Evolutionary conservation across 2,329 filamentous ascomycete genomes (phyloP).

Genomic region (Fusarium aywerte): DNA sequence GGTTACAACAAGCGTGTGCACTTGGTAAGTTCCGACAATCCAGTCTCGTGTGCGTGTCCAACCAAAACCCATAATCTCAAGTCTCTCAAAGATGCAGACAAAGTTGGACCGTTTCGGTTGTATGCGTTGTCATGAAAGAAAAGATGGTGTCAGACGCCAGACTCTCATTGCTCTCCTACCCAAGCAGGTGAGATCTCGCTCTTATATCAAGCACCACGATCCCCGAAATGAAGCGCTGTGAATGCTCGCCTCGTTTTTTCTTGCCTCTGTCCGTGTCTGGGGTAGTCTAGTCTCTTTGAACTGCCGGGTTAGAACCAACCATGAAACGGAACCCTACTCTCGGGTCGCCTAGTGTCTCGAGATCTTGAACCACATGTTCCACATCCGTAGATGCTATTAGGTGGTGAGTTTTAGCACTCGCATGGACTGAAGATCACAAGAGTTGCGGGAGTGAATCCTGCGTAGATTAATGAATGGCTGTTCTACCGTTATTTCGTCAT

Average conservation of each 20-base stretch:
- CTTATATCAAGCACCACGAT: conserved; percentile 36
- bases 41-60: conserved; percentile 4
- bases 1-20: conserved; percentile 7
- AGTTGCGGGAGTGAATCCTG: neutral
- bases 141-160: conserved; percentile 32
- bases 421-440: conserved; percentile 29
- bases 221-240: conserved; percentile 18
- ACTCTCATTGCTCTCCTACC: conserved; percentile 13
- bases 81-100: conserved; percentile 30
- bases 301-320: conserved; percentile 28
- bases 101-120: conserved; percentile 34
- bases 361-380: conserved; percentile 16
- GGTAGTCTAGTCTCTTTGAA: conserved; percentile 12
- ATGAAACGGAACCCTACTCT: conserved; percentile 15
- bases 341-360: conserved; percentile 18
- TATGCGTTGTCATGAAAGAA: conserved; percentile 35
- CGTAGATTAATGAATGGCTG: neutral
- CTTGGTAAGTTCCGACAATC: neutral
- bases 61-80: conserved; percentile 21
- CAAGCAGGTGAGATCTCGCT: conserved; percentile 26
- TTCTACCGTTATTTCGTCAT: neutral
- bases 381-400: conserved; percentile 1
- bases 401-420: conserved; percentile 21
- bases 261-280: neutral
- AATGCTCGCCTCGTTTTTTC: conserved; percentile 31